Percentiles rank a stretch among this genome's conserved stretches.
phyloP scores from a whole-genome alignment of 83 land plant genomes.

The Larix sibirica region DNA sequence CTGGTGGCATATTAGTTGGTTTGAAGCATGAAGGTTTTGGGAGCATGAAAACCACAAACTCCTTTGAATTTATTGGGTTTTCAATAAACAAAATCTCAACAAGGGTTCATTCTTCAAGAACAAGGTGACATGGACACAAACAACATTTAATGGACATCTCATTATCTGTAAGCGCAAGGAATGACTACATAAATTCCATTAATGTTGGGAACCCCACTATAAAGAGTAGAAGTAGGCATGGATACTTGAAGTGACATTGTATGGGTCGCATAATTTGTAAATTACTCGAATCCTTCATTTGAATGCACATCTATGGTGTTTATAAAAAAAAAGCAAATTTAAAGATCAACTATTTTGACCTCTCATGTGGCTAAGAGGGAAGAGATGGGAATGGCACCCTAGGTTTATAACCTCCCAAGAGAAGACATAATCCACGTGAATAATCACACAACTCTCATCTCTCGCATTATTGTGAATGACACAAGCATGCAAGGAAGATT shows the following conservation, averaged over 20 bases:
- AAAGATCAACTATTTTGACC: no score
- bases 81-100: not conserved
- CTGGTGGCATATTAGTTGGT: not conserved
- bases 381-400: no score
- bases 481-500: no score
- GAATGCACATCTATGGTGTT: constrained; percentile 32
- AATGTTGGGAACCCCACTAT: constrained; percentile 34
- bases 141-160: constrained; percentile 9
- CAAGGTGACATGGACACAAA: not conserved
- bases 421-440: no score
- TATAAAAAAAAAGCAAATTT: no score
- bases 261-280: constrained; percentile 56
- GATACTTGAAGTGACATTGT: constrained; percentile 76
- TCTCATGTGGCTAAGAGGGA: no score
- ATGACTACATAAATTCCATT: constrained; percentile 67
- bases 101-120: not conserved
- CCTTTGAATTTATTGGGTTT: not conserved
- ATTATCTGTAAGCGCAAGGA: constrained; percentile 64
- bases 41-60: not conserved
- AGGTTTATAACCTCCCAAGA: no score
- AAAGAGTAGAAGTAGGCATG: constrained; percentile 49
- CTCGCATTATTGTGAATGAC: no score
- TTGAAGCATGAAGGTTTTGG: constrained; percentile 16
- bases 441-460: no score
- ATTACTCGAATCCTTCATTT: constrained; percentile 26